These are phyloP conservation scores for Penicillium sp. DNA, from an alignment of 2,329 filamentous ascomycete species.

Conservation along the genomic window DNA sequence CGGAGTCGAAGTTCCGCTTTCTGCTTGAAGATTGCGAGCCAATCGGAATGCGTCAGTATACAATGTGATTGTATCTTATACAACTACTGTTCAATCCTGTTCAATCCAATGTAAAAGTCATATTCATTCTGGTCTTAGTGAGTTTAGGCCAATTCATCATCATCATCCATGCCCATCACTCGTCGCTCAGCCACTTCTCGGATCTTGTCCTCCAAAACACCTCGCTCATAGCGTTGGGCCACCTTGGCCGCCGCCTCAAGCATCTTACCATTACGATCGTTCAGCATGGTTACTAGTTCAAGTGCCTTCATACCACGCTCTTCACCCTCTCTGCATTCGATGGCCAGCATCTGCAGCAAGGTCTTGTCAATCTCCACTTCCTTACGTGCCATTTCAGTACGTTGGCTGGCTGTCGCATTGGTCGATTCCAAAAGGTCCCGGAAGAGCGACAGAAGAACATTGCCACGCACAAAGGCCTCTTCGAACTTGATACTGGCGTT, in stretches of 20 bases:
- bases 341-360: constrained; percentile 81
- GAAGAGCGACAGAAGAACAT: constrained; percentile 71
- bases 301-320: constrained; percentile 92
- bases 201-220: constrained; percentile 86
- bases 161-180: constrained; percentile 61
- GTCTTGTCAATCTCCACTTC: constrained; percentile 89
- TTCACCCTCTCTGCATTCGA: constrained; percentile 90
- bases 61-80: constrained; percentile 3
- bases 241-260: constrained; percentile 88
- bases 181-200: constrained; percentile 75
- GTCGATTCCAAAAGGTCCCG: constrained; percentile 72
- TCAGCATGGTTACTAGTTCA: constrained; percentile 85
- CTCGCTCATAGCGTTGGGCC: constrained; percentile 78
- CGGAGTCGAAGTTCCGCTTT: constrained; percentile 7
- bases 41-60: constrained; percentile 19
- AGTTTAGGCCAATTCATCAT: constrained; percentile 42
- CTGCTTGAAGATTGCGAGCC: constrained; percentile 9
- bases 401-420: constrained; percentile 64
- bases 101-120: too few relatives aligned
- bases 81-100: background rate
- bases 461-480: constrained; percentile 76
- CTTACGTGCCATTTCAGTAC: constrained; percentile 65
- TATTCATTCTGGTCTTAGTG: too few relatives aligned
- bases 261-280: constrained; percentile 83
- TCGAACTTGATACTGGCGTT: constrained; percentile 61